phyloP scores from a whole-genome alignment of 164 flowering plant genomes.

The Paratinospora sagittata region DNA sequence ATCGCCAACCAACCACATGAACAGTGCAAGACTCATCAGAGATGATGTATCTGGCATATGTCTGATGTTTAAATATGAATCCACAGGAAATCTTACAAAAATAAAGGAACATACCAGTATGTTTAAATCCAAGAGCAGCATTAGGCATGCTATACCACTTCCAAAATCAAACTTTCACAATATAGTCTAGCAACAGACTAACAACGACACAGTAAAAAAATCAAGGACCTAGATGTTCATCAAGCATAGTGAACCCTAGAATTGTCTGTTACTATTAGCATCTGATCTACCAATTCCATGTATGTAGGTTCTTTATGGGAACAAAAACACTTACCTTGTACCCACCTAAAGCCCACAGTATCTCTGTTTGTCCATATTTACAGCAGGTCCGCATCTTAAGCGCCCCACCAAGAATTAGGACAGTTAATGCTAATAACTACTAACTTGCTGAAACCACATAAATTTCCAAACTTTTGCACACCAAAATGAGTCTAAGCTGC shows the following conservation, averaged over 20 bases:
- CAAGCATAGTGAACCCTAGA: too few relatives aligned
- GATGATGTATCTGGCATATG: too few relatives aligned
- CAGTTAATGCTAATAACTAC: conserved; percentile 20
- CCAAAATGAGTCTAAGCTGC: neutral
- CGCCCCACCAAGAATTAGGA: conserved; percentile 70
- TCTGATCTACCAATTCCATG: conserved; percentile 13
- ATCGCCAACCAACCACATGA: too few relatives aligned
- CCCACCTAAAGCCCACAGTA: conserved; percentile 62
- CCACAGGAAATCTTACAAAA: too few relatives aligned
- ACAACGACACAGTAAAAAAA: too few relatives aligned
- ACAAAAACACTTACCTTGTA: conserved; percentile 23
- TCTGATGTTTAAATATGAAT: too few relatives aligned
- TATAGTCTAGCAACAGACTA: too few relatives aligned
- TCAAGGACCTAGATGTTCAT: neutral
- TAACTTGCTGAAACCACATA: neutral
- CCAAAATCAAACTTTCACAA: too few relatives aligned
- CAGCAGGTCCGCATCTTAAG: conserved; percentile 50
- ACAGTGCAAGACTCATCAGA: too few relatives aligned
- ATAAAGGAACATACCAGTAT: neutral
- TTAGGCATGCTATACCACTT: neutral
- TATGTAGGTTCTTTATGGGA: conserved; percentile 58
- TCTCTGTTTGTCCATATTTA: conserved; percentile 60
- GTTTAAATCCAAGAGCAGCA: neutral
- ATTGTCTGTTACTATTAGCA: too few relatives aligned
- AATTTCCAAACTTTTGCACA: neutral